These are phyloP conservation scores for Smittium culicis DNA, from an alignment of 371 early-diverging fungal genomes.

Conservation along the genomic window DNA sequence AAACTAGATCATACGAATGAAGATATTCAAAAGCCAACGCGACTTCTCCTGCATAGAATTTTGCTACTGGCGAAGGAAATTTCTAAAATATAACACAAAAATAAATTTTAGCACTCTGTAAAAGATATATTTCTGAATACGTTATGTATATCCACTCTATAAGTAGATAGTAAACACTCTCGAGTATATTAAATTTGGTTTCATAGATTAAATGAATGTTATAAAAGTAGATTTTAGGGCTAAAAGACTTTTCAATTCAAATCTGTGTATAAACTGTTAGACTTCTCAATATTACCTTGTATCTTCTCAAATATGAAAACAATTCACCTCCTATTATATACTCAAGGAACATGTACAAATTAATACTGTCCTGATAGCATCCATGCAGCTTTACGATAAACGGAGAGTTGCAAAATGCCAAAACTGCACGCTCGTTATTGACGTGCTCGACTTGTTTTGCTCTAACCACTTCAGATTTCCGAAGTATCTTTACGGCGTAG, in stretches of 20 bases:
- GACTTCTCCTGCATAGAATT: slow-evolving; percentile 67
- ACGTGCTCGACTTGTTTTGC: slow-evolving; percentile 96
- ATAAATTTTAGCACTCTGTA: neutral
- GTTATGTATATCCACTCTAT: too few species aligned
- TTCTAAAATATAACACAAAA: slow-evolving; percentile 25
- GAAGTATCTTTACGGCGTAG: slow-evolving; percentile 96
- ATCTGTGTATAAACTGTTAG: neutral
- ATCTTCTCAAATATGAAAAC: slow-evolving; percentile 57
- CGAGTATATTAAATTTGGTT: too few species aligned
- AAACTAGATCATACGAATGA: slow-evolving; percentile 85
- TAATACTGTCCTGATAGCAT: slow-evolving; percentile 70
- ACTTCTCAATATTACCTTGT: slow-evolving; percentile 26
- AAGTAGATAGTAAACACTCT: too few species aligned
- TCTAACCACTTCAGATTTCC: slow-evolving; percentile 84
- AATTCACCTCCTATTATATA: slow-evolving; percentile 93
- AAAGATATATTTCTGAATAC: neutral
- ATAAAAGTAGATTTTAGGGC: too few species aligned
- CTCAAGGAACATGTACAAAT: slow-evolving; percentile 84
- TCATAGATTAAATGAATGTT: too few species aligned
- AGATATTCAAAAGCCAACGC: slow-evolving; percentile 65
- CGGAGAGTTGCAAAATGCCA: slow-evolving; percentile 75
- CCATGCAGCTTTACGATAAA: slow-evolving; percentile 90
- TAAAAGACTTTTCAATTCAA: too few species aligned
- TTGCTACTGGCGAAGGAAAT: slow-evolving; percentile 79
- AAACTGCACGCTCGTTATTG: slow-evolving; percentile 87